A percentile compares a stretch with the other conserved stretches of the same genome.
Evolutionary conservation across 2,329 filamentous ascomycete species (phyloP).

Genomic region (Aspergillus sp.): DNA sequence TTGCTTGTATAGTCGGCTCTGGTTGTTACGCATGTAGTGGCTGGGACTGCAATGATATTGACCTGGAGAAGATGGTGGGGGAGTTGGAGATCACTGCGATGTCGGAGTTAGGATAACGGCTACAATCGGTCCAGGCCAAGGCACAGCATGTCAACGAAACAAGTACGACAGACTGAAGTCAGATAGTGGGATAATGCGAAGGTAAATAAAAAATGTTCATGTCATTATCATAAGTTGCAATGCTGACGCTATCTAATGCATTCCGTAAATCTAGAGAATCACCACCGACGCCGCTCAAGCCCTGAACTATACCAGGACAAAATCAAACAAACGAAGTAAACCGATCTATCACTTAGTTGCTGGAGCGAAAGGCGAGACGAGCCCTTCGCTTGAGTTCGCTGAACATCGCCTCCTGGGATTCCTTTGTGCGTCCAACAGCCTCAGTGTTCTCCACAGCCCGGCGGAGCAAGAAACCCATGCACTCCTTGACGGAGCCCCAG

Average conservation of each 20-base stretch:
- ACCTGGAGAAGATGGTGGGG: constrained; percentile 1
- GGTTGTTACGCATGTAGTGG: not conserved
- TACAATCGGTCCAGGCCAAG: not conserved
- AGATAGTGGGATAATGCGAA: not conserved
- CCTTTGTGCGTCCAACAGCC: constrained; percentile 55
- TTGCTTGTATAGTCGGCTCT: not conserved
- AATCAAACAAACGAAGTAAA: not conserved
- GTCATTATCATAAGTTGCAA: constrained; percentile 21
- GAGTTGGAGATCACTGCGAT: not conserved
- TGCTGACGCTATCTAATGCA: constrained; percentile 31
- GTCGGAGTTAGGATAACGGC: not conserved
- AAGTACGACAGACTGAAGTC: not conserved
- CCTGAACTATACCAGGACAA: not conserved
- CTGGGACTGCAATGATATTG: not conserved
- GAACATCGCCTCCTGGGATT: constrained; percentile 40
- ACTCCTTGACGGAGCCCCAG: constrained; percentile 61
- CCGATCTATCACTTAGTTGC: constrained; percentile 17
- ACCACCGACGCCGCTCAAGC: constrained; percentile 15
- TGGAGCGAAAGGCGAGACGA: constrained; percentile 22
- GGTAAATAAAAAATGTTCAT: not conserved
- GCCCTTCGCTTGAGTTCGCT: constrained; percentile 35
- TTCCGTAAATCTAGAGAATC: constrained; percentile 19
- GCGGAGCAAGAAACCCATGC: constrained; percentile 61
- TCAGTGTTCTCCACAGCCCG: constrained; percentile 73
- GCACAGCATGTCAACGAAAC: not conserved